phyloP scores from a whole-genome alignment of 257 asterid genomes.

The Craterostigma plantagineum region DNA sequence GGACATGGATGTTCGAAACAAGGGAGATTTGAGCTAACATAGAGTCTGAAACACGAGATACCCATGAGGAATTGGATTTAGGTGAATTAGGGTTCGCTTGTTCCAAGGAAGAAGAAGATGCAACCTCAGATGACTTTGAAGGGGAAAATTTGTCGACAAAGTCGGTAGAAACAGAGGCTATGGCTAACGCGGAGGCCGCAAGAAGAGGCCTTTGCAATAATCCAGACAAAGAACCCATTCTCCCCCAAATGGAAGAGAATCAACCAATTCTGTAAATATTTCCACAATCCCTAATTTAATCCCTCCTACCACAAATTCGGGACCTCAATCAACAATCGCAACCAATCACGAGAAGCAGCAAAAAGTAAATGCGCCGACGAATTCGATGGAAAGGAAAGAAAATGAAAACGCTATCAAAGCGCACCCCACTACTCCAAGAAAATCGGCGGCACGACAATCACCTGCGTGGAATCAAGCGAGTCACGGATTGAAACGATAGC shows the following conservation, averaged over 20 bases:
- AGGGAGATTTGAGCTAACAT: slow-evolving; percentile 41
- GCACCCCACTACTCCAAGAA: too few species aligned
- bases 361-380: too few species aligned
- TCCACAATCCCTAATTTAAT: too few species aligned
- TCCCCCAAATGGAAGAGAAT: background rate
- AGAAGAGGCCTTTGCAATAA: slow-evolving; percentile 56
- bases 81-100: slow-evolving; percentile 16
- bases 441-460: too few species aligned
- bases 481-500: too few species aligned
- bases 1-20: slow-evolving; percentile 22
- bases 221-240: slow-evolving; percentile 71
- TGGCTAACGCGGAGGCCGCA: slow-evolving; percentile 73
- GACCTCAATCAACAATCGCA: too few species aligned
- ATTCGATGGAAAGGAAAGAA: too few species aligned
- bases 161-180: slow-evolving; percentile 71
- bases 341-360: too few species aligned
- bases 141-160: slow-evolving; percentile 43
- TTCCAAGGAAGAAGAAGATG: slow-evolving; percentile 18
- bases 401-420: too few species aligned
- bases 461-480: too few species aligned
- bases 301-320: too few species aligned
- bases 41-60: slow-evolving; percentile 41
- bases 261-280: too few species aligned
- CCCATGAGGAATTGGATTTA: slow-evolving; percentile 42
- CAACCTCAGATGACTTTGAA: slow-evolving; percentile 16